Conservation (phyloP, 306 rosid genomes). For the Glycine soja region DNA sequence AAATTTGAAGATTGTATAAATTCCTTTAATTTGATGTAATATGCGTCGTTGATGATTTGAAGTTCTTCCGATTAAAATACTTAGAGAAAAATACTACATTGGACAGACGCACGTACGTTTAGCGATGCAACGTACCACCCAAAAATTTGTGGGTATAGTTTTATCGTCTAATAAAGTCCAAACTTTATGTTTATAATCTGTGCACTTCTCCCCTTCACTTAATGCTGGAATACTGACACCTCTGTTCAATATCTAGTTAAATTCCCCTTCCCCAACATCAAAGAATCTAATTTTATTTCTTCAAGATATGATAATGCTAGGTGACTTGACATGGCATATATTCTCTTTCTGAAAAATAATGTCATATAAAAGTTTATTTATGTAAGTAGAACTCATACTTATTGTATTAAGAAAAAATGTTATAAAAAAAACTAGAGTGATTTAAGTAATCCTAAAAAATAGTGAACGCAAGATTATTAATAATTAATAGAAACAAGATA, state of each 20-base stretch:
- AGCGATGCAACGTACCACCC: background rate
- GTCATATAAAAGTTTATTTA: background rate
- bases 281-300: constrained; percentile 20
- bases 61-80: background rate
- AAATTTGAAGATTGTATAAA: background rate
- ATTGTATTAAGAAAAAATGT: no score
- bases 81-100: background rate
- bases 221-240: constrained; percentile 5
- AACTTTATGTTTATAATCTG: background rate
- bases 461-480: no score
- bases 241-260: background rate
- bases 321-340: constrained; percentile 30
- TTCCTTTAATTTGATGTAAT: background rate
- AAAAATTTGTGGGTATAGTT: background rate
- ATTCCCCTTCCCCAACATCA: background rate
- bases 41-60: background rate
- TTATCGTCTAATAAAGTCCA: background rate
- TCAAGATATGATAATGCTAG: constrained; percentile 9
- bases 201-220: background rate
- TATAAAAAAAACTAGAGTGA: no score
- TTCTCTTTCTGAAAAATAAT: constrained; percentile 2
- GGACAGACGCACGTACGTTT: background rate
- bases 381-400: no score
- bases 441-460: no score
- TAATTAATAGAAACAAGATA: background rate